These are phyloP conservation scores for Pinus taeda DNA, from an alignment of 75 land plant genomes.

Conservation along the genomic window DNA sequence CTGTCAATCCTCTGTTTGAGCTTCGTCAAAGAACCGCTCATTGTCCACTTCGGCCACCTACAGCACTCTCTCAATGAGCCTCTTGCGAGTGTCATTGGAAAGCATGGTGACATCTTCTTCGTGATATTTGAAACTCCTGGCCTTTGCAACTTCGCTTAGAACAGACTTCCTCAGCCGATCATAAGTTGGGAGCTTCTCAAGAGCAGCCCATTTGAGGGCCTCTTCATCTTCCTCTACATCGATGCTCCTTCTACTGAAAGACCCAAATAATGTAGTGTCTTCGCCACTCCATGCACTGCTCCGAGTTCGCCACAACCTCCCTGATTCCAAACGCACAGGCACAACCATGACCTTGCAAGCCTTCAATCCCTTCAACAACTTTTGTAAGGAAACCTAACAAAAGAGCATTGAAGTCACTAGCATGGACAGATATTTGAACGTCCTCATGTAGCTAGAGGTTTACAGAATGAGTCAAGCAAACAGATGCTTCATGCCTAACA, in stretches of 20 bases:
- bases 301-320: too few species aligned
- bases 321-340: too few species aligned
- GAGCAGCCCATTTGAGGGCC: constrained; percentile 74
- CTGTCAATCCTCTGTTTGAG: constrained; percentile 38
- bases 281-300: too few species aligned
- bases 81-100: background rate
- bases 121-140: constrained; percentile 14
- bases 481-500: too few species aligned
- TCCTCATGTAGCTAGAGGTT: too few species aligned
- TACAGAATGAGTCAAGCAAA: too few species aligned
- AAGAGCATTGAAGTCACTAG: too few species aligned
- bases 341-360: too few species aligned
- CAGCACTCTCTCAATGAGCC: constrained; percentile 26
- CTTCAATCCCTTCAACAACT: too few species aligned
- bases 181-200: constrained; percentile 77
- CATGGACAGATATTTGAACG: too few species aligned
- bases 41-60: constrained; percentile 33
- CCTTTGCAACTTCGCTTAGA: constrained; percentile 21
- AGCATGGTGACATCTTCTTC: constrained; percentile 49
- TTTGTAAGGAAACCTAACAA: too few species aligned
- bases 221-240: constrained; percentile 42
- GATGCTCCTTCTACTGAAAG: constrained; percentile 11
- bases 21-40: constrained; percentile 22
- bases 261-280: too few species aligned
- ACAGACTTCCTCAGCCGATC: constrained; percentile 52